A percentile compares a stretch with the other conserved stretches of the same genome.
phyloP scores from a whole-genome alignment of 1,284 basidiomycete genomes.

The Heterobasidion occidentale region DNA sequence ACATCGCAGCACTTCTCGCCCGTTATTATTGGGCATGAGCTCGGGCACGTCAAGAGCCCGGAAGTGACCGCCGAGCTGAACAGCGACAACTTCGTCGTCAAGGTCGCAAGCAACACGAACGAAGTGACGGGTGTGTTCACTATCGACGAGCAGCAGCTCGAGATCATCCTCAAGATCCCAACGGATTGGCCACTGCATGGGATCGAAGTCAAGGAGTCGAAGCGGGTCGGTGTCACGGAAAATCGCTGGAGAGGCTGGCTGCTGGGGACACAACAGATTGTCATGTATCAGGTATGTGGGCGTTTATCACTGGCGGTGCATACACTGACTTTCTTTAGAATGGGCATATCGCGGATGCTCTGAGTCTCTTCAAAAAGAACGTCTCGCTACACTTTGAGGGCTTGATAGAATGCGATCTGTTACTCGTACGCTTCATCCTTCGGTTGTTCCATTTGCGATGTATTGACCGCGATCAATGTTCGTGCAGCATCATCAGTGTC shows the following conservation, averaged over 20 bases:
- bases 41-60: slow-evolving; percentile 69
- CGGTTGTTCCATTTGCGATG: slow-evolving; percentile 20
- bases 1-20: slow-evolving; percentile 90
- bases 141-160: slow-evolving; percentile 93
- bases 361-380: slow-evolving; percentile 94
- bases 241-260: slow-evolving; percentile 93
- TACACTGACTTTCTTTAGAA: slow-evolving; percentile 34
- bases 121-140: slow-evolving; percentile 79
- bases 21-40: slow-evolving; percentile 78
- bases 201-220: slow-evolving; percentile 84
- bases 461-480: neutral
- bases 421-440: slow-evolving; percentile 55
- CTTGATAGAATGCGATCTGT: slow-evolving; percentile 91
- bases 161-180: slow-evolving; percentile 85
- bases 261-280: slow-evolving; percentile 86
- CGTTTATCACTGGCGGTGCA: neutral
- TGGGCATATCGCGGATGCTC: slow-evolving; percentile 85
- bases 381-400: slow-evolving; percentile 89
- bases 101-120: slow-evolving; percentile 60
- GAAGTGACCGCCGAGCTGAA: slow-evolving; percentile 56
- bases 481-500: slow-evolving; percentile 80
- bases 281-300: slow-evolving; percentile 73
- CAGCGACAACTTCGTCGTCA: slow-evolving; percentile 80
- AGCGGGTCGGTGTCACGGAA: slow-evolving; percentile 85
- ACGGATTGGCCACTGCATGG: slow-evolving; percentile 86